These are phyloP conservation scores for Naganishia antarctica DNA, from an alignment of 768 basidiomycete genomes.

Conservation along the genomic window DNA sequence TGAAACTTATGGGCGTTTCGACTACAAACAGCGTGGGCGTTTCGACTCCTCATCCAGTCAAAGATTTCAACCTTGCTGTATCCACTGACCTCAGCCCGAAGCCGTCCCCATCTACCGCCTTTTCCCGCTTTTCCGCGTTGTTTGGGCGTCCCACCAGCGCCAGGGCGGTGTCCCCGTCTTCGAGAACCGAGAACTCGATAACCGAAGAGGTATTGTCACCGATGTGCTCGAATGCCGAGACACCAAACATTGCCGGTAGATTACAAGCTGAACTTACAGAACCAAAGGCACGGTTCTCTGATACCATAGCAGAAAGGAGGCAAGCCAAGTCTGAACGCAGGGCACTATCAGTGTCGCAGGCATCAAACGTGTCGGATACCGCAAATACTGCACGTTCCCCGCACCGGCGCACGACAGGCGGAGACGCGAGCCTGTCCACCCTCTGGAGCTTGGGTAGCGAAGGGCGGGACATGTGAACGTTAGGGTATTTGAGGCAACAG, in stretches of 20 bases:
- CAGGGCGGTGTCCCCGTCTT: background rate
- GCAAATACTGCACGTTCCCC: background rate
- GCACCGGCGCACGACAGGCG: slow-evolving; percentile 9
- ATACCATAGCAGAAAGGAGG: background rate
- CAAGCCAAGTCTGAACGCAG: background rate
- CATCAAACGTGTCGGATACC: background rate
- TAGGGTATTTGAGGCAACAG: no score
- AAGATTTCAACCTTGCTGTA: background rate
- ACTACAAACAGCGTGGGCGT: background rate
- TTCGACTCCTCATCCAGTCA: no score
- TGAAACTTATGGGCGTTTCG: slow-evolving; percentile 88
- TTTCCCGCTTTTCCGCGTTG: slow-evolving; percentile 9
- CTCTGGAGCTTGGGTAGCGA: slow-evolving; percentile 21
- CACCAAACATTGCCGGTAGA: no score
- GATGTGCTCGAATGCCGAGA: background rate
- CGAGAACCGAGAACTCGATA: background rate
- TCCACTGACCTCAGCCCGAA: background rate
- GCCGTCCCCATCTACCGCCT: background rate
- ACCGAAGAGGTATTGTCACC: no score
- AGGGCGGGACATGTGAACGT: slow-evolving; percentile 2
- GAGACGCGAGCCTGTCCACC: slow-evolving; percentile 1
- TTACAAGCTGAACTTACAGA: no score
- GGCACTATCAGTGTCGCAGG: background rate
- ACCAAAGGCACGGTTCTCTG: background rate
- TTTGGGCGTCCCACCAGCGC: background rate